A percentile compares a stretch with the other conserved stretches of the same genome.
These are phyloP conservation scores for Cutaneotrichosporon sp. DNA, from an alignment of 1,284 basidiomycete genomes.

Conservation along the genomic window DNA sequence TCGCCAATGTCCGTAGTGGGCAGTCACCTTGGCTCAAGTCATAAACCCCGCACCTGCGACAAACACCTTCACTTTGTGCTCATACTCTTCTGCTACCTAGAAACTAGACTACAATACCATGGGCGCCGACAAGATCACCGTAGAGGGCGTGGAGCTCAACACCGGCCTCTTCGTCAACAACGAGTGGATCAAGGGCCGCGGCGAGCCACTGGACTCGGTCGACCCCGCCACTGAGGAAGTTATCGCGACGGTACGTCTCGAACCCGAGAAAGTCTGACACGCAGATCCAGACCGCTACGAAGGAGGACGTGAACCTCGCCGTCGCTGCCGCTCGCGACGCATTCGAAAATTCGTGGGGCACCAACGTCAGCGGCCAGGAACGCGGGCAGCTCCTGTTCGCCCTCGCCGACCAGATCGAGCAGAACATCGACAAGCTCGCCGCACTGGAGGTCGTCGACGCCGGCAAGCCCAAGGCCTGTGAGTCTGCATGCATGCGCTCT, in stretches of 20 bases:
- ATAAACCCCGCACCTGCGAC: too few relatives aligned
- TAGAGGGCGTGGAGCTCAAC: slow-evolving; percentile 8
- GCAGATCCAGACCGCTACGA: slow-evolving; percentile 18
- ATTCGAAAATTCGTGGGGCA: slow-evolving; percentile 65
- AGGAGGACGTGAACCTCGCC: slow-evolving; percentile 70
- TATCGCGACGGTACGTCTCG: slow-evolving; percentile 25
- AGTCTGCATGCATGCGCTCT: slow-evolving; percentile 53
- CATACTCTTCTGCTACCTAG: too few relatives aligned
- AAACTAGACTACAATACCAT: neutral
- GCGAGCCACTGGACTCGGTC: slow-evolving; percentile 28
- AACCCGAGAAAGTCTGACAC: neutral
- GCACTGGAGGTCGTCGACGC: slow-evolving; percentile 74
- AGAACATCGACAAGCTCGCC: slow-evolving; percentile 61
- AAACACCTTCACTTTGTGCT: too few relatives aligned
- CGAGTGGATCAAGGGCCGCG: slow-evolving; percentile 28
- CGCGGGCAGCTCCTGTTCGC: slow-evolving; percentile 70
- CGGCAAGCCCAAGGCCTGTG: slow-evolving; percentile 73
- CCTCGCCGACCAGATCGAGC: slow-evolving; percentile 85
- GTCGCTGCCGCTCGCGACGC: slow-evolving; percentile 75
- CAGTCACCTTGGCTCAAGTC: too few relatives aligned
- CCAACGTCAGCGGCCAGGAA: slow-evolving; percentile 64
- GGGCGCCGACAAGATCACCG: neutral
- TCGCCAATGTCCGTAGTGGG: too few relatives aligned
- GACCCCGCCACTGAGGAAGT: slow-evolving; percentile 56
- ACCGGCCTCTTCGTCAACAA: slow-evolving; percentile 30